Evolutionary conservation across 495 filamentous ascomycete genomes (phyloP).

Genomic region (Penicillium coprophilum): DNA sequence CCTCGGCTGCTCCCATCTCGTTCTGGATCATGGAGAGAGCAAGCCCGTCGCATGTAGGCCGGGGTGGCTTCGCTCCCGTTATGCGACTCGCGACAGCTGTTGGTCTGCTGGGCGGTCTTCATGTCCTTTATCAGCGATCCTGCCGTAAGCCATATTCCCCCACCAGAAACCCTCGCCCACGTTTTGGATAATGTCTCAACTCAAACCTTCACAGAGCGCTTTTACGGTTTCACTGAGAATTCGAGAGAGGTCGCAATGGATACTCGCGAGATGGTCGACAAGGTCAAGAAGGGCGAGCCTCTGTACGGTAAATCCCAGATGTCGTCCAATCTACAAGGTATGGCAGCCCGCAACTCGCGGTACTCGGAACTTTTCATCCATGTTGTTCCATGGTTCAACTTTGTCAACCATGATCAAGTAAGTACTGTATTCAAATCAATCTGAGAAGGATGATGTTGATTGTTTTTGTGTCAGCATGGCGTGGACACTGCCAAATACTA

Average conservation of each 20-base stretch:
- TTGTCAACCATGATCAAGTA: conserved; percentile 90
- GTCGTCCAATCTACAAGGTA: conserved; percentile 86
- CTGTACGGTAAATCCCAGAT: conserved; percentile 81
- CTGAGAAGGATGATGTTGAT: conserved; percentile 13
- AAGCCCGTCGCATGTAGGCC: conserved; percentile 76
- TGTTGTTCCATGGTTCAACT: conserved; percentile 92
- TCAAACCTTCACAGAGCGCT: conserved; percentile 54
- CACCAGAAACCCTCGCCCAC: neutral
- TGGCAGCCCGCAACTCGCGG: conserved; percentile 87
- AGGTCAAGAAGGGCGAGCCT: conserved; percentile 86
- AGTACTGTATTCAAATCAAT: conserved; percentile 10
- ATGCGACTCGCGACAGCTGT: conserved; percentile 78
- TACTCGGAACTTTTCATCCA: conserved; percentile 81
- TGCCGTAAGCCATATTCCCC: conserved; percentile 47
- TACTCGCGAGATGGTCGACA: conserved; percentile 96
- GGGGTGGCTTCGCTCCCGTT: conserved; percentile 73
- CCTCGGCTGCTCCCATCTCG: conserved; percentile 65
- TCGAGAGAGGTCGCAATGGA: conserved; percentile 88
- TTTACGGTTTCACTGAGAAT: conserved; percentile 94
- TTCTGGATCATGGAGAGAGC: conserved; percentile 78
- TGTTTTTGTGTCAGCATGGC: conserved; percentile 62
- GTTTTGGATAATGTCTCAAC: conserved; percentile 6
- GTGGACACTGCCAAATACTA: conserved; percentile 99
- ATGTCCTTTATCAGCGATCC: conserved; percentile 76
- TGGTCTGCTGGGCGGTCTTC: conserved; percentile 69